phyloP scores from a whole-genome alignment of 306 rosid genomes.

The Elaeagnus macrophylla region DNA sequence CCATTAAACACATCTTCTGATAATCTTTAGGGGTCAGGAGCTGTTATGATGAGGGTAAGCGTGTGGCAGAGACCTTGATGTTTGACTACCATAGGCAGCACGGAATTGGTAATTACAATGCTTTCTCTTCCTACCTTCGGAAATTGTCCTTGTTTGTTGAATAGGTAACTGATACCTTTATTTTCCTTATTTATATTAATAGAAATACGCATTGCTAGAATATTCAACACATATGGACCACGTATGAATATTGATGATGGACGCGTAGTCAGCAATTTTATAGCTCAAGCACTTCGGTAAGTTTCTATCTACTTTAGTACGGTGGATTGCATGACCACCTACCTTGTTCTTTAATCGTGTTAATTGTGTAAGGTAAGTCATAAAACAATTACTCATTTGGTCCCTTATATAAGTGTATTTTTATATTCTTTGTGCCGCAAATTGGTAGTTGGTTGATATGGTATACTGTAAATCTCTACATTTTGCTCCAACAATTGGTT shows the following conservation, averaged over 20 bases:
- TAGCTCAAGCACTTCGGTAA: conserved; percentile 95
- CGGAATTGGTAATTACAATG: conserved; percentile 51
- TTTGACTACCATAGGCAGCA: conserved; percentile 97
- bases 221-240: conserved; percentile 94
- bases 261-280: conserved; percentile 94
- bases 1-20: conserved; percentile 12
- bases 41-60: conserved; percentile 97
- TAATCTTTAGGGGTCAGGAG: conserved; percentile 75
- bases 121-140: background rate
- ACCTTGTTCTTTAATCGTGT: background rate
- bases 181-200: conserved; percentile 9
- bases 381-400: background rate
- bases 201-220: conserved; percentile 93
- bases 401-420: background rate
- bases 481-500: background rate
- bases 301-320: conserved; percentile 8
- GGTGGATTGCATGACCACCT: background rate
- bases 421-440: background rate
- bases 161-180: conserved; percentile 1
- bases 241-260: conserved; percentile 99
- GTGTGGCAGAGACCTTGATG: conserved; percentile 98
- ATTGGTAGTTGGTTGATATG: background rate
- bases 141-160: background rate
- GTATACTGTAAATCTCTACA: conserved; percentile 4
- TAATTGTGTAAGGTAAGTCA: background rate